Percentiles rank a stretch among this genome's conserved stretches.
Conservation (phyloP, 2,329 filamentous ascomycete genomes). For the Cladosporium phlei region DNA sequence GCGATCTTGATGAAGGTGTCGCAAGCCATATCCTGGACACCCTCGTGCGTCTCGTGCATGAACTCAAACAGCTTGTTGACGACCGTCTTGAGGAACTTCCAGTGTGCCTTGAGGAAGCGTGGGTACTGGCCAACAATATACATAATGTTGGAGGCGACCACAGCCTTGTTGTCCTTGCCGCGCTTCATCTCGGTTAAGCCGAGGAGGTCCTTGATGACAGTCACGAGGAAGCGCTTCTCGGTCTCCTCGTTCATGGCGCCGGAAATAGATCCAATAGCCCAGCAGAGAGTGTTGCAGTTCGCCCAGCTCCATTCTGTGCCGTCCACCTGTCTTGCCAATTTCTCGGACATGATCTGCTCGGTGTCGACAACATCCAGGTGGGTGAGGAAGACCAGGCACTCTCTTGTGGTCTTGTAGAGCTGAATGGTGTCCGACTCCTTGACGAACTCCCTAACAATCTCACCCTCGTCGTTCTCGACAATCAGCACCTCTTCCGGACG, state of each 20-base stretch:
- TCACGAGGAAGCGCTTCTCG: constrained; percentile 96
- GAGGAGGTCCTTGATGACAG: constrained; percentile 95
- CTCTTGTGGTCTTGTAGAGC: constrained; percentile 96
- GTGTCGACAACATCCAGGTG: constrained; percentile 97
- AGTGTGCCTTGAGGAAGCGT: constrained; percentile 95
- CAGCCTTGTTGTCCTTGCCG: constrained; percentile 98
- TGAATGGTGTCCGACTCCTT: constrained; percentile 99
- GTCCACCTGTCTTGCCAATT: constrained; percentile 90
- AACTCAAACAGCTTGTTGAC: constrained; percentile 99
- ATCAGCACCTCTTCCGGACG: constrained; percentile 95
- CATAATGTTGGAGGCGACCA: constrained; percentile 99
- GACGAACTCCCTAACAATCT: constrained; percentile 97
- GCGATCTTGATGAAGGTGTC: constrained; percentile 99
- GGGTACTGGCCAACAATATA: constrained; percentile 99
- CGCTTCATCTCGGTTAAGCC: constrained; percentile 98
- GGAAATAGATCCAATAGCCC: constrained; percentile 98
- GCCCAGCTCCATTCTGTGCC: constrained; percentile 98
- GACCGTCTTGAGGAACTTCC: constrained; percentile 99
- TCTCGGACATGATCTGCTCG: constrained; percentile 98
- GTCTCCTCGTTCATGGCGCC: constrained; percentile 99
- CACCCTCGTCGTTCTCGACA: constrained; percentile 98
- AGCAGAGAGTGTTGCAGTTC: constrained; percentile 99
- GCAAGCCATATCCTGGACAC: constrained; percentile 99
- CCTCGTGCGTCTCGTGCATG: constrained; percentile 99
- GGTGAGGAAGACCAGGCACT: constrained; percentile 94